Evolutionary conservation across 2,329 filamentous ascomycete genomes (phyloP), one percentile per base, ranked within the genome.

Genomic region (Dactylonectria estremocensis): DNA sequence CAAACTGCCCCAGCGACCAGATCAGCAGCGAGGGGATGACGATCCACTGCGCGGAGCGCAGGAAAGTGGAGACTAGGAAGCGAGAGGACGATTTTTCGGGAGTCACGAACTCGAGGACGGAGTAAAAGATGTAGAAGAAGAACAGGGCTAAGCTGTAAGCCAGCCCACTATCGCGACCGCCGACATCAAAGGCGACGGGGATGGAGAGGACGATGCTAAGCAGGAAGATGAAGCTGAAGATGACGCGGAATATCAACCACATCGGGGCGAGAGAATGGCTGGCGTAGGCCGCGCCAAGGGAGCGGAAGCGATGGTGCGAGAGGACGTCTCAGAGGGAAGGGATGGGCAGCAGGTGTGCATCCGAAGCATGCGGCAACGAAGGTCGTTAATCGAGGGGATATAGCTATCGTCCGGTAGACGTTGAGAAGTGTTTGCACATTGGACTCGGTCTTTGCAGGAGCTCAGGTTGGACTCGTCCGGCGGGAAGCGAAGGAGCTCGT

Each of bases 161-260:
- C 78, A 99, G 88, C 67, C 96, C 96, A 78, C 95, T 97, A 76
- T 96, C 95, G 77, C 94, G 92, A 69, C 96, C 96, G 80, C 96
- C 96, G 77, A 98, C 95, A 89, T 99, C 96, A 85, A 98, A 98
- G 77, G 95, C 94, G 79, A 99, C 91, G 69, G 96, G 96, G 80
- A 99, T 96, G 69, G 95, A 97, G 79, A 98, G 93, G 79, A 98
- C 91, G 81, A 98, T 95, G 83, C 93, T 93, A 83, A 95, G 88
- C 76, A 98, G 91, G 84, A 98, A 98, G 83, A 94, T 83, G 79
- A 92, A 87, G 83, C 94, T 94, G 78, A 94, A 94, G 75, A 95
- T 80, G 80, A 92, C 88, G 80, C 92, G 91, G 82, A 95, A 90
- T 82, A 95, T 87, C 92, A 87, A 89, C 87, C 92, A 95, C 93